Base-by-base conservation (phyloP, 768 basidiomycete genomes). In the Phlebiopsis flavidoalba region DNA sequence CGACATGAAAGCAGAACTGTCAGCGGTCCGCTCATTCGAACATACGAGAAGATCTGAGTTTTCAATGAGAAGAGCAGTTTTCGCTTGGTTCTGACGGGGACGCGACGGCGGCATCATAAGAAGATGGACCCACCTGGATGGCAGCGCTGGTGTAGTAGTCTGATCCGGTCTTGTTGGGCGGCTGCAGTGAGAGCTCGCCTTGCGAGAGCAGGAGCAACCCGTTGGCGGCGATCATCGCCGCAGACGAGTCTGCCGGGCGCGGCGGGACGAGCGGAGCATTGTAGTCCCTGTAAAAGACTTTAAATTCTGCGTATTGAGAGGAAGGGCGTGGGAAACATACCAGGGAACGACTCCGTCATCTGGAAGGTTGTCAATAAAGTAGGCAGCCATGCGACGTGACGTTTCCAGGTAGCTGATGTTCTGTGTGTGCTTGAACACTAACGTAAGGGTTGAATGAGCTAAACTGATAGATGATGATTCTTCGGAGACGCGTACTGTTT, bases 241-340 rank as follows among this genome's bases (percentile, higher is more conserved):
- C 87, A 15, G 87, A 88, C 1, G 84, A 86, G 71, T 91, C 89
- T 0, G 87, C 86, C 0, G 84, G 82, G 12, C 81, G 77, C 17
- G 81, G 79, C 2, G 84, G 85, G 7, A 69, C 69, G 43, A 79
- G 67, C 0, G 87, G 88, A 6, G 86, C 88, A 60, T 89, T 80
- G 73, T 88, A 91, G 70, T 89, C 88, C 88, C 87, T 88, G 53
- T 36, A 11, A 22, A 46, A 22, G 24, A 15, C 48, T 31, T 0
- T 14, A 17, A 22, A 50, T 33, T 6, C 5, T 59, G 19, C 3
- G 19, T 17, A 10, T 35, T 24, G 5, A 15, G n/a, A 19, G 15
- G 15, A 22, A 31, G n/a, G 14, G 31, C 8, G 58, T 43, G 21
- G 21, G 31, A 37, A 22, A 70, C 75, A 49, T 49, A 85, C 88